These are phyloP conservation scores for Curvularia eragrostidis DNA, from an alignment of 2,329 filamentous ascomycete species.

Conservation along the genomic window DNA sequence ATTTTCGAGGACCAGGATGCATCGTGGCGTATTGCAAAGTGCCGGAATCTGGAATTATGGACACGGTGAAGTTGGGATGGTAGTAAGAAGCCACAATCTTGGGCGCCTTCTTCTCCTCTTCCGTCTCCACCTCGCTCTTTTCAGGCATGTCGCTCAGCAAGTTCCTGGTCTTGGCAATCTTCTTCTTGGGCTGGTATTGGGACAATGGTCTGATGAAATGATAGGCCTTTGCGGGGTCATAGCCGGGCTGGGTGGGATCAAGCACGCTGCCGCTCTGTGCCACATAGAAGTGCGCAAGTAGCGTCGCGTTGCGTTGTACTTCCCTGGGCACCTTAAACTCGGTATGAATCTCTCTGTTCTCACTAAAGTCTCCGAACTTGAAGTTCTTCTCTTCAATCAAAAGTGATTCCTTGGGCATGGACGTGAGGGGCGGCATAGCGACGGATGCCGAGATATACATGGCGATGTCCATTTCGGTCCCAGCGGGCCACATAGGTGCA, in stretches of 20 bases:
- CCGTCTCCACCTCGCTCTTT: constrained; percentile 58
- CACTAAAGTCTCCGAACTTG: constrained; percentile 77
- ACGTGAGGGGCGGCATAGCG: constrained; percentile 70
- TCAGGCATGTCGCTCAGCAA: constrained; percentile 65
- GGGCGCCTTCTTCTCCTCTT: constrained; percentile 61
- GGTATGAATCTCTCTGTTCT: constrained; percentile 78
- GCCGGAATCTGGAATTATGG: constrained; percentile 82
- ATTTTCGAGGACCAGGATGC: constrained; percentile 77
- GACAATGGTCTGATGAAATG: constrained; percentile 87
- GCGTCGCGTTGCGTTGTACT: constrained; percentile 89
- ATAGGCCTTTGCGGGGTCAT: constrained; percentile 77
- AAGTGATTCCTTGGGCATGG: constrained; percentile 69
- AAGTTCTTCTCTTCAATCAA: constrained; percentile 84
- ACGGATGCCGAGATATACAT: constrained; percentile 83
- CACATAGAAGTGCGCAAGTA: constrained; percentile 94
- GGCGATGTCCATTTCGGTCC: constrained; percentile 79
- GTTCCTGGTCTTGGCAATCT: constrained; percentile 84
- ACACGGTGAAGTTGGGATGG: constrained; percentile 91
- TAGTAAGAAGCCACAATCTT: constrained; percentile 86
- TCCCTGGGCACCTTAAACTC: constrained; percentile 76
- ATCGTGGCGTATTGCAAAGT: constrained; percentile 70
- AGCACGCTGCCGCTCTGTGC: constrained; percentile 76
- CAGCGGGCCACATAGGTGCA: constrained; percentile 85
- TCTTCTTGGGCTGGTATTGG: constrained; percentile 90
- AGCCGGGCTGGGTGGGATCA: constrained; percentile 75